Base-by-base conservation (phyloP, 1,139 yeast species). In the Diutina scorzettiae region DNA sequence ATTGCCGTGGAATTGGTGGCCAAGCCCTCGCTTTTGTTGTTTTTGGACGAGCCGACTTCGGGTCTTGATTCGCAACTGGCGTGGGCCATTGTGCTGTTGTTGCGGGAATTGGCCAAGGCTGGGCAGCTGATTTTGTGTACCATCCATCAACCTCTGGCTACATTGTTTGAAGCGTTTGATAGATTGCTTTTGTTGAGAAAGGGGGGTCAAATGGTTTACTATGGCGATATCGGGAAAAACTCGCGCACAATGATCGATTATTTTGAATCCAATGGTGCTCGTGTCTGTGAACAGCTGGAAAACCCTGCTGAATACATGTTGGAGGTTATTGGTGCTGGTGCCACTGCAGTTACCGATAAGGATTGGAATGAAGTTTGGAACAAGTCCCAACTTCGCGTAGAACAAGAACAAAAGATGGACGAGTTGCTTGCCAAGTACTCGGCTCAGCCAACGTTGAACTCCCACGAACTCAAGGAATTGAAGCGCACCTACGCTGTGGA, bases 21-120 rank as follows among this genome's bases (percentile, higher is more conserved):
- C 21, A 85, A 82, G 57, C 95, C 96, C 4, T 78, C 81, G 49
- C 66, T 86, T 45, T 64, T 86, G 47, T 65, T 86, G 44, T 86
- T 86, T 62, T 70, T 86, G 54, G 96, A 86, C 62, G 96, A 86
- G 58, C 96, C 96, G 6, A 86, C 96, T 17, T 85, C 95, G 5
- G 96, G 96, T 55, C 69, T 86, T 50, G 95, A 86, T 57, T 84
- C 95, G 20, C 95, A 85, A 61, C 81, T 95, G 44, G 94, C 95
- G 7, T 83, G 94, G 94, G 76, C 91, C 19, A 77, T 82, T 53
- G 78, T 85, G 58, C 77, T 78, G 55, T 67, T 84, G 58, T 74
- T 83, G 74, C 73, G 85, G 59, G 79, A 78, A 56, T 68, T 83
- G 44, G 82, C 91, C 18, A 68, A 75, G 56, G 78, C 78, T 50